Evolutionary conservation across 2,329 filamentous ascomycete species (phyloP), one percentile per base, ranked within the genome.

Genomic region (Macroventuria anomochaeta): DNA sequence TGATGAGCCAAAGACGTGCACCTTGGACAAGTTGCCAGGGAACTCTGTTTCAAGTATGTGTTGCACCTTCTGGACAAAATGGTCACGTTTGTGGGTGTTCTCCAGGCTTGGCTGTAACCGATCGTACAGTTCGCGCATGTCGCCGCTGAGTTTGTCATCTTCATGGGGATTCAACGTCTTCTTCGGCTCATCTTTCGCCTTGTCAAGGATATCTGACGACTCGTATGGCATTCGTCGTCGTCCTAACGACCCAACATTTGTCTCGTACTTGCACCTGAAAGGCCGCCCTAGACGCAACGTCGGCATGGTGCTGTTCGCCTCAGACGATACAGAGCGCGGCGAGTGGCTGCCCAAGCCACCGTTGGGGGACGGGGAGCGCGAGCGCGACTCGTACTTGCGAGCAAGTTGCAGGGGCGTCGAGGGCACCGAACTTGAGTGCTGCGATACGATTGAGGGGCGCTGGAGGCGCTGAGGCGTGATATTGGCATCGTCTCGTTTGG

Each of bases 1-100:
- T 4, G 95, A 97, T 5, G 95, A 97, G n/a, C 95, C 95, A 82
- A 99, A 99, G 13, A 97, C 86, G 73, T 95, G 88, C 29, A 97
- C 95, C 62, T 85, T 87, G 69, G 97, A 97, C 57, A 96, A 84
- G 67, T 91, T 88, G 1, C 90, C 91, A 1, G 95, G 95, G 91
- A 93, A 99, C 71, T 96, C 87, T 7, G 90, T 84, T 68, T 96
- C 95, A 72, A 99, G 86, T 33, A 97, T 85, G 62, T 84, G 88
- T 75, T 96, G 90, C 67, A 99, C 78, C 77, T 97, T 99, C 62
- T 82, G 80, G n/a, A 97, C 86, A 64, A 99, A 85, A 67, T 84
- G 86, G 60, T 83, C 81, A 55, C 93, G 83, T 61, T 91, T 87
- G 55, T 85, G 80, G 65, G 96, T 90, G 54, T 93, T 93, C 61